These are phyloP conservation scores for Raphanus sativus DNA, from an alignment of 345 rosid genomes.

Conservation along the genomic window DNA sequence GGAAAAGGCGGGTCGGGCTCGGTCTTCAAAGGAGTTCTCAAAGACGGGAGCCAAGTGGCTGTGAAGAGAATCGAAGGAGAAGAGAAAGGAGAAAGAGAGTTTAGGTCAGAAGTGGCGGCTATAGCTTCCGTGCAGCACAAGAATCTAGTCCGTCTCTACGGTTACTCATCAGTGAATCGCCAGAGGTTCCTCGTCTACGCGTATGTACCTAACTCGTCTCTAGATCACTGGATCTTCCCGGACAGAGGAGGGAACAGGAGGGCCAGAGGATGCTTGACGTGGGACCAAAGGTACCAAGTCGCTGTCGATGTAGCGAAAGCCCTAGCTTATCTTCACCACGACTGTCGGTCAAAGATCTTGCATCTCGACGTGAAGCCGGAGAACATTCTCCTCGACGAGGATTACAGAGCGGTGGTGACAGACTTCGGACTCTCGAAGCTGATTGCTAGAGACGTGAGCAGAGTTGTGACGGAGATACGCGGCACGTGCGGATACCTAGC, in stretches of 20 bases:
- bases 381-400: constrained; percentile 62
- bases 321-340: constrained; percentile 69
- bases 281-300: constrained; percentile 61
- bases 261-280: constrained; percentile 62
- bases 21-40: constrained; percentile 61
- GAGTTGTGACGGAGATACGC: constrained; percentile 53
- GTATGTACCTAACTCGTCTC: constrained; percentile 60
- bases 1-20: constrained; percentile 70
- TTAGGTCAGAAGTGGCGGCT: constrained; percentile 68
- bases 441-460: constrained; percentile 57
- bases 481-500: constrained; percentile 74
- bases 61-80: constrained; percentile 66
- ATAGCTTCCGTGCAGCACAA: constrained; percentile 74
- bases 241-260: constrained; percentile 10
- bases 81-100: constrained; percentile 63
- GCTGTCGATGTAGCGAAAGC: constrained; percentile 71
- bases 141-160: constrained; percentile 57
- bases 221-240: constrained; percentile 64
- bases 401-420: constrained; percentile 49
- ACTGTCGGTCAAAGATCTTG: constrained; percentile 61
- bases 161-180: constrained; percentile 41
- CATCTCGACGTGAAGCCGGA: constrained; percentile 79
- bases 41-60: constrained; percentile 58
- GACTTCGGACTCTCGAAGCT: constrained; percentile 72
- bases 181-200: constrained; percentile 62